Conservation (phyloP, 306 rosid species). For the Cucumis hystrix region DNA sequence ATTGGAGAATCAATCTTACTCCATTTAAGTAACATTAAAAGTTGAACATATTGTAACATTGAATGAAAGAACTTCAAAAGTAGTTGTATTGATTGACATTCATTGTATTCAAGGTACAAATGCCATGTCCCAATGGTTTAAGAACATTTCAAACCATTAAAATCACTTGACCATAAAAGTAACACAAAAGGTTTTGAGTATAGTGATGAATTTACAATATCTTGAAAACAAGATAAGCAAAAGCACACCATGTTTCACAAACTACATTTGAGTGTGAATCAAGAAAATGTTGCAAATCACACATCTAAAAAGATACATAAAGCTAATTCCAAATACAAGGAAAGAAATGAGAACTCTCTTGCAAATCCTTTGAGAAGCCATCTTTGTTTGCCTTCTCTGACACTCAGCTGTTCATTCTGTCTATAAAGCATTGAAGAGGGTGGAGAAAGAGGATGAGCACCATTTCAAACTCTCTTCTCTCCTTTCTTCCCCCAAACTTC, state of each 20-base stretch:
- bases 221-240: neutral
- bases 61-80: neutral
- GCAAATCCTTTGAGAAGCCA: constrained; percentile 28
- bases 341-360: constrained; percentile 14
- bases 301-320: constrained; percentile 43
- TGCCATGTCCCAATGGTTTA: neutral
- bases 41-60: neutral
- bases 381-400: constrained; percentile 23
- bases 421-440: constrained; percentile 52
- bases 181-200: neutral
- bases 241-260: neutral
- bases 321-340: constrained; percentile 15
- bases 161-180: neutral
- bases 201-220: neutral
- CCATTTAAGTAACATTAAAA: neutral
- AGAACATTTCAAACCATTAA: neutral
- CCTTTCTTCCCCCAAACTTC: constrained; percentile 69
- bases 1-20: neutral
- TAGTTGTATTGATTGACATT: neutral
- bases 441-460: constrained; percentile 99
- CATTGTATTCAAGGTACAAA: neutral
- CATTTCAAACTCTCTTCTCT: constrained; percentile 68
- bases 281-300: constrained; percentile 51
- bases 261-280: constrained; percentile 3
- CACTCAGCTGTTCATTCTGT: constrained; percentile 19